These are phyloP conservation scores for Thielaviopsis populi DNA, from an alignment of 2,329 filamentous ascomycete genomes.

Conservation along the genomic window DNA sequence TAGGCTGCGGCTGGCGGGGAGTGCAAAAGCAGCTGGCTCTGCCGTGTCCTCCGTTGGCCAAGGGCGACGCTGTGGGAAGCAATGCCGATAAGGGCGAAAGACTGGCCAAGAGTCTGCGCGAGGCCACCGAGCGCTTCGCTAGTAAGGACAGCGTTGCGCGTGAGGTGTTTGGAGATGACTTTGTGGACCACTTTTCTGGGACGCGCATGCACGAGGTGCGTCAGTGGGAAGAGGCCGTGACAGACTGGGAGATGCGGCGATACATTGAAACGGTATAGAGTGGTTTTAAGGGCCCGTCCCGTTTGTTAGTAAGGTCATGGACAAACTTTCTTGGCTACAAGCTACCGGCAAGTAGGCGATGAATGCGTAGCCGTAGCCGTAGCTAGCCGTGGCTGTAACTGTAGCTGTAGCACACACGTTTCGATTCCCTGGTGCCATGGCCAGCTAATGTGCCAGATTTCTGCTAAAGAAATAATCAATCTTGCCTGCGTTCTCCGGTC, in stretches of 20 bases:
- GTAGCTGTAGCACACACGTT: not conserved
- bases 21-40: slow-evolving; percentile 86
- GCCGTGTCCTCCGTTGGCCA: slow-evolving; percentile 64
- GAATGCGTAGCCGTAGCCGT: no score
- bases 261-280: slow-evolving; percentile 61
- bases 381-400: no score
- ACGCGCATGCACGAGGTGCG: slow-evolving; percentile 83
- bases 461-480: slow-evolving; percentile 69
- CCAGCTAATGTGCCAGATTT: slow-evolving; percentile 23
- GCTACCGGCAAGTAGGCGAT: no score
- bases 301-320: no score
- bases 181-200: slow-evolving; percentile 89
- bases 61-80: slow-evolving; percentile 68
- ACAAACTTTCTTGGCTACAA: no score
- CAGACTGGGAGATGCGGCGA: slow-evolving; percentile 76
- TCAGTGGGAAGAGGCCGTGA: slow-evolving; percentile 90
- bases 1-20: slow-evolving; percentile 80
- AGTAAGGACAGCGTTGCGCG: slow-evolving; percentile 70
- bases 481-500: slow-evolving; percentile 59
- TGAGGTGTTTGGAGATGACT: slow-evolving; percentile 84
- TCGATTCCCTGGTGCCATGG: not conserved
- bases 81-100: slow-evolving; percentile 55
- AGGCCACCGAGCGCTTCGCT: slow-evolving; percentile 69
- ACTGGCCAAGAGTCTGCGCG: slow-evolving; percentile 69
- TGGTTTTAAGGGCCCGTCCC: not conserved